phyloP scores from a whole-genome alignment of 2,329 filamentous ascomycete genomes.

The Chaetomium sp. region DNA sequence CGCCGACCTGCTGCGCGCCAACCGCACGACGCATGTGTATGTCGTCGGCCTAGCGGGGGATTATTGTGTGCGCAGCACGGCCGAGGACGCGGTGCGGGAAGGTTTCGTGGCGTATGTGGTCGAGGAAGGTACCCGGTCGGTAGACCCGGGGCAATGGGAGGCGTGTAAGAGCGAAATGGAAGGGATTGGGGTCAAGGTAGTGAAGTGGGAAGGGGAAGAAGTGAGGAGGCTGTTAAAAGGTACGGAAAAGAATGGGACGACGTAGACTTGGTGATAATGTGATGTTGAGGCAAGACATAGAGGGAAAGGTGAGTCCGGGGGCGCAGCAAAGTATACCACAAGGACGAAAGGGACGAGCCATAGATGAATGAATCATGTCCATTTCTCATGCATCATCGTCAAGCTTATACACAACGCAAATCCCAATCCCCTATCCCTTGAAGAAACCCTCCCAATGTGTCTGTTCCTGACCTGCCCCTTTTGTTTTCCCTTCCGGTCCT shows the following conservation, averaged over 20 bases:
- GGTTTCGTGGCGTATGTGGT: conserved; percentile 75
- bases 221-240: conserved; percentile 41
- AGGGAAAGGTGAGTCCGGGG: too few species aligned
- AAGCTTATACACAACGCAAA: conserved; percentile 1
- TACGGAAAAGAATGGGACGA: background rate
- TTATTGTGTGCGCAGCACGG: conserved; percentile 81
- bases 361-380: background rate
- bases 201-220: conserved; percentile 51
- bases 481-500: background rate
- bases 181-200: conserved; percentile 54
- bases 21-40: conserved; percentile 68
- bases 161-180: conserved; percentile 47
- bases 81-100: conserved; percentile 66
- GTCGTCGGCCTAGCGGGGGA: conserved; percentile 82
- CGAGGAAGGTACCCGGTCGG: conserved; percentile 69
- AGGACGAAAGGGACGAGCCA: too few species aligned
- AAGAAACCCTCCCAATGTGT: background rate
- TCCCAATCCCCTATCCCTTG: background rate
- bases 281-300: too few species aligned
- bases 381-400: conserved; percentile 23
- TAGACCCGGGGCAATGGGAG: conserved; percentile 57
- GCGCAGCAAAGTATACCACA: too few species aligned
- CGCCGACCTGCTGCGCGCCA: conserved; percentile 46
- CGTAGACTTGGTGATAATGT: background rate
- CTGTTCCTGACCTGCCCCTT: background rate